Base-by-base conservation (phyloP, 371 early-diverging fungal genomes). In the Choanephora cucurbitarum region DNA sequence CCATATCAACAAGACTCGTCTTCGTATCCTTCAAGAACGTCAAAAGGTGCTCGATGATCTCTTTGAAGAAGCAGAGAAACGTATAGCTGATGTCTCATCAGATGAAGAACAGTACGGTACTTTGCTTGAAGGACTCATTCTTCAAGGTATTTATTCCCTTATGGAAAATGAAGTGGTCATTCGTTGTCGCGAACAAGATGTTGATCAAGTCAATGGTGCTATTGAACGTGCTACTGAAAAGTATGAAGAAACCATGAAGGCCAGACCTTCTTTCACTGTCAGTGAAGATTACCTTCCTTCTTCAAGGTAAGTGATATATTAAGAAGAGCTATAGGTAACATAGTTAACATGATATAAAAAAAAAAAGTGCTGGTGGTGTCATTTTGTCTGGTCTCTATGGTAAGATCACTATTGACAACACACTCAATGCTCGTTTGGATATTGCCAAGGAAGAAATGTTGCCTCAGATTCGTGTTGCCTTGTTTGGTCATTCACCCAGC, bases 1-100 rank as follows among this genome's bases (percentile, higher is more conserved):
- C 70, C 87, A 89, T 58, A 86, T 91, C 73, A 98, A 98, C 89
- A 97, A 96, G 82, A 84, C 93, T 44, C 91, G 97, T 60, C 83
- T 98, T 49, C 78, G 84, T 51, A 82, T 96, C 21, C 86, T 98
- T 52, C 89, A 92, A 70, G 85, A 88, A 40, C 92, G 97, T 54
- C 94, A 98, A 66, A 80, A 88, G 58, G 75, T 91, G 56, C 75
- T 98, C 45, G 88, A 93, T 52, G 80, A 89, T 10, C 79, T 94
- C 32, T 91, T 92, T 57, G 77, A 75, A 21, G 88, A 86, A 18
- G 75, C 91, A 31, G 64, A 79, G 48, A 45, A 43, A 15, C 63
- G 76, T 54, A 81, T 94, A 33, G 50, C 70, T 33, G 57, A 71
- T n/a, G 69, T 90, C 37, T 63, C 86, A 39, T 59, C 73, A 24